These are phyloP conservation scores for Rhododendron ovatum DNA, from an alignment of 148 eudicot genomes.

Conservation along the genomic window DNA sequence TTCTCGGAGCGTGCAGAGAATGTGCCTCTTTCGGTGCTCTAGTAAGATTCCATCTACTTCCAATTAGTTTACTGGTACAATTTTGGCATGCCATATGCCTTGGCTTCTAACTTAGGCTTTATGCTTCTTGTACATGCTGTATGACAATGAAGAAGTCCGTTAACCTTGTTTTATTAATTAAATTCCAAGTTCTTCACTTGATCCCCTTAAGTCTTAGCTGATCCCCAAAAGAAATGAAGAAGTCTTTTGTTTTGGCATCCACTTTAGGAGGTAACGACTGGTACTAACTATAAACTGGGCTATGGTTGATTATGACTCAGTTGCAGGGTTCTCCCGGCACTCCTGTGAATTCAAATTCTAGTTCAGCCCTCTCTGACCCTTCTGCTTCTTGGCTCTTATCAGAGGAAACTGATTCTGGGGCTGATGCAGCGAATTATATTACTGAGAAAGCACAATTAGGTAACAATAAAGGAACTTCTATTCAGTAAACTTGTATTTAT, in stretches of 20 bases:
- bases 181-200: neutral
- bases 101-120: neutral
- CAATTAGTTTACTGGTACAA: neutral
- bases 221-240: neutral
- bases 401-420: slow-evolving; percentile 49
- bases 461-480: slow-evolving; percentile 10
- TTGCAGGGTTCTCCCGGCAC: slow-evolving; percentile 70
- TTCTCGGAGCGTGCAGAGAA: neutral
- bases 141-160: neutral
- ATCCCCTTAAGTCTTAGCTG: neutral
- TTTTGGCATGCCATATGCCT: neutral
- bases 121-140: neutral
- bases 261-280: neutral
- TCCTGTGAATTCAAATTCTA: slow-evolving; percentile 49
- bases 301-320: slow-evolving; percentile 25
- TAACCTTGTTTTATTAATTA: neutral
- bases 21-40: neutral
- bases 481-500: neutral
- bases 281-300: slow-evolving; percentile 13
- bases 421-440: slow-evolving; percentile 24
- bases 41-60: neutral
- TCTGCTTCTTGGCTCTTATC: slow-evolving; percentile 50
- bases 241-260: slow-evolving; percentile 1
- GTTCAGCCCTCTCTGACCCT: slow-evolving; percentile 55
- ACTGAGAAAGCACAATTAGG: slow-evolving; percentile 37